phyloP scores from a whole-genome alignment of 345 rosid species.

The Turritis glabra region DNA sequence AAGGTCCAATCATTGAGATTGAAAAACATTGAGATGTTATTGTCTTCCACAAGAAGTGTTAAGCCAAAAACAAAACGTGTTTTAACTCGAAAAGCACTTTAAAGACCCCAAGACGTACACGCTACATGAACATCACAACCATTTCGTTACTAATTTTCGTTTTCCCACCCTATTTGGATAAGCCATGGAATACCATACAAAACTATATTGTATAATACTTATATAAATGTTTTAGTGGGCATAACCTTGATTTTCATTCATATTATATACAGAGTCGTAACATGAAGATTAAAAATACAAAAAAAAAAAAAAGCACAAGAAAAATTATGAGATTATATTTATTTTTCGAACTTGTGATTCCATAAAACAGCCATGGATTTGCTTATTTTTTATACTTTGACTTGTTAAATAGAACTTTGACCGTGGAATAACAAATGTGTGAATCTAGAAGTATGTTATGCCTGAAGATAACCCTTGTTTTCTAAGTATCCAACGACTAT shows the following conservation, averaged over 20 bases:
- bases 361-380: constrained; percentile 26
- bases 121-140: no score
- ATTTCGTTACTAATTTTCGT: no score
- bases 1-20: no score
- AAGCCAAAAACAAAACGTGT: no score
- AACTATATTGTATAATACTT: not conserved
- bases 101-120: no score
- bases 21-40: no score
- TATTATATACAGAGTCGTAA: not conserved
- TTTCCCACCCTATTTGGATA: no score
- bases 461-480: constrained; percentile 60
- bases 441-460: constrained; percentile 30
- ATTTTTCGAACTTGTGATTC: not conserved
- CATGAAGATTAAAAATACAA: not conserved
- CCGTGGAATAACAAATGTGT: constrained; percentile 10
- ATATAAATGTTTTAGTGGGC: not conserved
- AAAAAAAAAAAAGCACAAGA: not conserved
- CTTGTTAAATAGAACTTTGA: constrained; percentile 15
- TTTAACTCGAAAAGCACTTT: no score
- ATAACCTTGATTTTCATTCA: not conserved
- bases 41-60: no score
- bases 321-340: not conserved
- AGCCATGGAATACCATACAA: no score
- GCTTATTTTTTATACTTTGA: constrained; percentile 19
- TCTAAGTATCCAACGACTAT: constrained; percentile 66